Evolutionary conservation across 2,329 filamentous ascomycete species (phyloP).

Genomic region (Juglanconis sp.): DNA sequence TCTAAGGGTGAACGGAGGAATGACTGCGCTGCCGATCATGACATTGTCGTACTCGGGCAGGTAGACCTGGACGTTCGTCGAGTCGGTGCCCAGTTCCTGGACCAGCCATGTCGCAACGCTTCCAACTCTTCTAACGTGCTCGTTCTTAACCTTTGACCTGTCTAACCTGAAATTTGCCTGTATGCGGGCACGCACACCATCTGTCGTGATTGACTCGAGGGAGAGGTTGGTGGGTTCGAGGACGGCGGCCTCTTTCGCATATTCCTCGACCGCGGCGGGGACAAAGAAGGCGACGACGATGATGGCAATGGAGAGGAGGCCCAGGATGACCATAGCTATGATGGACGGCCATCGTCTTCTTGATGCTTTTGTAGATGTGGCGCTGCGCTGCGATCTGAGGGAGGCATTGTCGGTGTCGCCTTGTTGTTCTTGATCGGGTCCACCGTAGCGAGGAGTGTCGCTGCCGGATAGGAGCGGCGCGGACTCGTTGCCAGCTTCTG

Average conservation of each 20-base stretch:
- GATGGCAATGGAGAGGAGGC: constrained; percentile 60
- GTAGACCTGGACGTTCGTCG: constrained; percentile 71
- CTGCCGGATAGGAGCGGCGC: constrained; percentile 48
- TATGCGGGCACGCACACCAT: constrained; percentile 75
- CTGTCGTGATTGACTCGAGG: constrained; percentile 76
- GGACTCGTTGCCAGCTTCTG: constrained; percentile 36
- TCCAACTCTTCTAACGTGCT: constrained; percentile 71
- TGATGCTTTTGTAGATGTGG: constrained; percentile 30
- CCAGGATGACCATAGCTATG: constrained; percentile 68
- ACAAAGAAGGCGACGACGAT: constrained; percentile 77
- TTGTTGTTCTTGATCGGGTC: constrained; percentile 30
- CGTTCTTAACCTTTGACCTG: constrained; percentile 68
- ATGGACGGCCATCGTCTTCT: constrained; percentile 71
- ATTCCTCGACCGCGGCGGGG: constrained; percentile 77
- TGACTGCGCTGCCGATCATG: constrained; percentile 69
- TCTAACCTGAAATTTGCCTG: constrained; percentile 82
- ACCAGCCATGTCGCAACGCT: constrained; percentile 77
- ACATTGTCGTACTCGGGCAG: constrained; percentile 79
- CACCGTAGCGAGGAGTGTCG: constrained; percentile 37
- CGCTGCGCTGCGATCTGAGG: constrained; percentile 25
- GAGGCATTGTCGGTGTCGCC: constrained; percentile 29
- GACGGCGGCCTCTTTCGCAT: constrained; percentile 77
- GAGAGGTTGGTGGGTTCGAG: constrained; percentile 81
- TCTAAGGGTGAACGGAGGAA: constrained; percentile 74
- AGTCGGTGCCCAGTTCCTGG: constrained; percentile 67